Evolutionary conservation across 108 stramenopile species (phyloP), one percentile per base, ranked within the genome.

Genomic region (Pseudonitzschia multiseries): DNA sequence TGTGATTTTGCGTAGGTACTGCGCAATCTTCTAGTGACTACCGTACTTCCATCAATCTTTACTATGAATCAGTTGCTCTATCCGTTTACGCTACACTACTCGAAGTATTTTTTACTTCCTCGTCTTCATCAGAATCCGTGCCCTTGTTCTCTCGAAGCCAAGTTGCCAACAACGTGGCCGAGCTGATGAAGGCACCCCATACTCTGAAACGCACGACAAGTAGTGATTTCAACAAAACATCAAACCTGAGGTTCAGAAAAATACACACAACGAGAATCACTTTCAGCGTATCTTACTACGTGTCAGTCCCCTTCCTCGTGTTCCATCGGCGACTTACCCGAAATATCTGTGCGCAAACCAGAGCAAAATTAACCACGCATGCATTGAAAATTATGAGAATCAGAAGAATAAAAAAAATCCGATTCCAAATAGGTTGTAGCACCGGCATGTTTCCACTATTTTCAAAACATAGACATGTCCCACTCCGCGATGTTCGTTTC

Each of bases 101-200:
- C 29, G 15, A 6, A n/a, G n/a, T n/a, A n/a, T n/a, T n/a, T n/a
- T n/a, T n/a, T n/a, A n/a, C n/a, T 59, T 59, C 29, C 29, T 59
- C 57, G 15, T 59, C 29, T 27, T 31, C 29, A 24, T 0, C n/a
- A 65, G 33, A 28, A 43, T 70, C 77, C 24, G 72, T 78, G 27
- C 72, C 62, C 64, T 79, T 81, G 68, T 83, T 87, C 74, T 87
- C 86, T 52, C 78, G 46, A 6, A 87, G 74, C 86, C 86, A 87
- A 14, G 83, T 80, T 24, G 80, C 79, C 29, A 87, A 63, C 29
- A 82, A 70, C 40, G 78, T 75, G 18, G 77, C 65, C 29, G 72
- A 70, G 56, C 67, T 79, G 48, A 84, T 84, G 69, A 87, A 87
- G 10, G 68, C 57, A 21, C 83, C 86, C 83, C 83, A 87, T 0